Base-by-base conservation (phyloP, 345 rosid genomes). In the Streptanthus diversifolius region DNA sequence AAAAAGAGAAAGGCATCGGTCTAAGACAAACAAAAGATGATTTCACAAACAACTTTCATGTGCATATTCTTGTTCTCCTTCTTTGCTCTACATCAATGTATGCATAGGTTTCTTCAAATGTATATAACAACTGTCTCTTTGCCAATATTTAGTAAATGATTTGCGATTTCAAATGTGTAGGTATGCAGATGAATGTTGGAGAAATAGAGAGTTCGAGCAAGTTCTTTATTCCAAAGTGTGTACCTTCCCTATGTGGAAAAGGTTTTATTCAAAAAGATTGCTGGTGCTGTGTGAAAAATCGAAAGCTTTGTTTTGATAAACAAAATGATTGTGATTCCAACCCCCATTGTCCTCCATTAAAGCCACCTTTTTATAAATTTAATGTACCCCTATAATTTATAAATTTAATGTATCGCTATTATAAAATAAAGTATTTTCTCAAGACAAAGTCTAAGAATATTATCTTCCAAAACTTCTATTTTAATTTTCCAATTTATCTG, bases 21-120 rank as follows among this genome's bases (percentile, higher is more conserved):
- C 17, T 4, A 47, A 48, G 30, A 60, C 25, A 60, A 59, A 60
- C 61, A 48, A 71, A 64, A 36, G 21, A 72, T 72, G 76, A 72
- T 52, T 12, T 36, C 67, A 59, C 25, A 59, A 13, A 39, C 21
- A 70, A 4, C 15, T 70, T 30, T 59, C 36, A 12, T 59, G 12
- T 48, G 58, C 74, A 59, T 70, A 47, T 15, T 60, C 39, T 2
- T 70, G 37, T 5, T 59, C 39, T 70, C 59, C 14, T 8, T 70
- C 59, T 12, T 59, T 63, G 25, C 44, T 51, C 35, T 72, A 30
- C 62, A 63, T 32, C 63, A 72, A 9, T 51, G 69, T 72, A 52
- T 51, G 70, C 41, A 2, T n/a, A 37, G 4, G 53, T 10, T 40
- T 54, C 35, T 29, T 30, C 21, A 9, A 30, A 19, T 40, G 49